Base-by-base conservation (phyloP, 1,139 yeast species). In the Yamadazyma pseudoaaseri region DNA sequence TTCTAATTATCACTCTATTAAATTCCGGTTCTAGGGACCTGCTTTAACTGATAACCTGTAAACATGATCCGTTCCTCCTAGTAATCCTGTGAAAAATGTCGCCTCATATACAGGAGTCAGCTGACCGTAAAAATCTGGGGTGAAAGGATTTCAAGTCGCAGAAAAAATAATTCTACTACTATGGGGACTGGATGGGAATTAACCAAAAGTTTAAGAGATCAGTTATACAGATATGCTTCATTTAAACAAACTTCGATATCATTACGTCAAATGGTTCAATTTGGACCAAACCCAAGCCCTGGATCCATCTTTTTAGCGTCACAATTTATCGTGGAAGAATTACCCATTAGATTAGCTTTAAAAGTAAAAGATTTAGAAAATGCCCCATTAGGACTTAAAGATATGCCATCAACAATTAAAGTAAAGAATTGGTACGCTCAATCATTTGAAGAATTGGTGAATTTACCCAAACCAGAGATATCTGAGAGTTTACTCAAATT, bases 351-450 rank as follows among this genome's bases (percentile, higher is more conserved):
- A 41, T 66, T 87, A 33, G 95, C 96, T 2, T 84, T 85, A 47
- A 74, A 95, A 38, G 95, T 87, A 20, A 81, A 85, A 54, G 96
- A 87, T 53, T 65, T 89, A 38, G 95, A 87, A 31, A 74, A 75
- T 27, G 74, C 94, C 21, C 96, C 96, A 0, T 70, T 81, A 47
- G 92, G 87, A 0, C 69, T 89, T 37, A 73, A 70, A 46, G 70
- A 79, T 25, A 80, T 81, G 77, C 87, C 89, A 1, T 79, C 89
- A 3, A 86, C 92, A 31, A 66, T 73, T 38, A 73, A 81, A 45
- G 96, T 89, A 14, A 76, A 81, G 43, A 80, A 86, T 53, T 89
- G 96, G 96, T 89, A 89, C 52, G 92, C 94, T 2, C 95, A 86
- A 57, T 81, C 92, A 12, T 89, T 87, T 56, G 89, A 86, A 48